Evolutionary conservation across 2,329 filamentous ascomycete species (phyloP), one percentile per base, ranked within the genome.

Genomic region (Capronia coronata): DNA sequence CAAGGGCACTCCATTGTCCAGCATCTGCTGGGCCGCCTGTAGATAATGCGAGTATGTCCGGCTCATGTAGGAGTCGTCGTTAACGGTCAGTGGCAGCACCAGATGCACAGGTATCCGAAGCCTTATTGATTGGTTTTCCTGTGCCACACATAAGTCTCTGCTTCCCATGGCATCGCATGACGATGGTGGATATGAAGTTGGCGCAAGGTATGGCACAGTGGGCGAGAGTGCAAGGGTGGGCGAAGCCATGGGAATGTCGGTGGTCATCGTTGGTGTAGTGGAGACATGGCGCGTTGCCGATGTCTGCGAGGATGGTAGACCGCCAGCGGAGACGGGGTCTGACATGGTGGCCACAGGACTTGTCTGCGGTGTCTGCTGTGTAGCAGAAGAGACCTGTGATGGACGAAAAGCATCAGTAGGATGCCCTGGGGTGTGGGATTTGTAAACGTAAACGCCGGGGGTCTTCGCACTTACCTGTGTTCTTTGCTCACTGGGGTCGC

Each of bases 51-150:
- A 46, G 21, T 57, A 57, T 13, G 48, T 54, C 13, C 50, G 50
- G 46, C 54, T 54, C 48, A 57, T 48, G 10, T 44, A 46, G 2
- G 54, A 57, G 30, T 54, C 48, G 34, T 57, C 54, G 9, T 45
- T 43, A 10, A 57, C 34, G 13, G 49, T 43, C 22, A 57, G 21
- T 2, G 54, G 54, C 9, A 54, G 43, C 27, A 57, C 41, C 6
- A 57, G 54, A 30, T 57, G 54, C 21, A 46, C 10, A 5, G 54
- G 54, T 10, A 54, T 41, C 2, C 54, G 43, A 30, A 54, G 51
- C 19, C 46, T 41, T 9, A 42, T 51, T 21, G 45, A 14, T 19
- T 42, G 48, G 11, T 49, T 30, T 21, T 54, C 51, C 22, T 54
- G 51, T 8, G 51, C 51, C 19, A 57, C 48, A 25, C 48, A 50